Percentiles rank a stretch among this genome's conserved stretches.
Evolutionary conservation across 345 rosid genomes (phyloP).

Genomic region (Aquilaria sinensis): DNA sequence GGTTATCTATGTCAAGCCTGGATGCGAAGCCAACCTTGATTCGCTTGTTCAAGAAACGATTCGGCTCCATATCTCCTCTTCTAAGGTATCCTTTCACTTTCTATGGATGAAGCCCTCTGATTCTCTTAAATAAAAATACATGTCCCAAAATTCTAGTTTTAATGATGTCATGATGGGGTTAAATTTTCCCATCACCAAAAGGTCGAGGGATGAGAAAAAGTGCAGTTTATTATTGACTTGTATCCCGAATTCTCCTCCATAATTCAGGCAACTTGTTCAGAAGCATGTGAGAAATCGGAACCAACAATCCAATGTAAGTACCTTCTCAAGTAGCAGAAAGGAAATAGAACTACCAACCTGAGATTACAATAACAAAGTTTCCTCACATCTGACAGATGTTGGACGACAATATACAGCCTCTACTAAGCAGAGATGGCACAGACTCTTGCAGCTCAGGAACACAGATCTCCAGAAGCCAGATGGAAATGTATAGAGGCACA

Average conservation of each 20-base stretch:
- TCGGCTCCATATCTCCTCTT: constrained; percentile 41
- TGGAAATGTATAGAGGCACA: not conserved
- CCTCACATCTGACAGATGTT: constrained; percentile 30
- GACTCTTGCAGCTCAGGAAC: constrained; percentile 68
- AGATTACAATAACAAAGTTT: not conserved
- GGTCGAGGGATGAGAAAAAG: not conserved
- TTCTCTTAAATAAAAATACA: not conserved
- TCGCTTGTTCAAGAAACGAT: constrained; percentile 69
- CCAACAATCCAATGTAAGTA: constrained; percentile 50
- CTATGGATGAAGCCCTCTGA: not conserved
- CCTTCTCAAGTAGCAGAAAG: not conserved
- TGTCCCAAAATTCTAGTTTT: too few relatives aligned
- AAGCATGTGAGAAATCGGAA: constrained; percentile 60
- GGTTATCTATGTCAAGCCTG: constrained; percentile 88
- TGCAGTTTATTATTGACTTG: not conserved
- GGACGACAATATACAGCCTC: constrained; percentile 47
- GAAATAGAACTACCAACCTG: not conserved
- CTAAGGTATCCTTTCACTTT: constrained; percentile 23
- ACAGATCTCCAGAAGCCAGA: not conserved
- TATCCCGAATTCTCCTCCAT: not conserved
- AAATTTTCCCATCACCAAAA: not conserved
- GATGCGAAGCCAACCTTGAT: constrained; percentile 71
- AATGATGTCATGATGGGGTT: not conserved
- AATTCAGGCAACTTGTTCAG: constrained; percentile 68
- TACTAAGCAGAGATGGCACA: constrained; percentile 66